phyloP scores from a whole-genome alignment of 352 stramenopile genomes.

The Pythium vanterpoolii region DNA sequence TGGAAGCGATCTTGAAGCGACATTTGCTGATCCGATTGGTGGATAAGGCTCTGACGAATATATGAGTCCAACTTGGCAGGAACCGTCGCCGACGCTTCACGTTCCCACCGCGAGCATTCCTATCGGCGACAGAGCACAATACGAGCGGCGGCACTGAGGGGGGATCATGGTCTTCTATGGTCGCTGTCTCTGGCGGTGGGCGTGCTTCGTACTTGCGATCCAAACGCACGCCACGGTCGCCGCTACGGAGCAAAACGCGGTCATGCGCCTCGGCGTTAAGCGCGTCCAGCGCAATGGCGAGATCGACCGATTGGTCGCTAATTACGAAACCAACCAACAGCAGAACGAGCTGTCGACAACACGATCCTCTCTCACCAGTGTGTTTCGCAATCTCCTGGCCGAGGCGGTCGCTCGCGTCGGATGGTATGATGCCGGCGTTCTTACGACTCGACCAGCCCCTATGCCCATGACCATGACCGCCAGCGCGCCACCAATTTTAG shows the following conservation, averaged over 20 bases:
- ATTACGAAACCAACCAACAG: background rate
- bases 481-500: background rate
- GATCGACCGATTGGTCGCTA: constrained; percentile 17
- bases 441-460: no score
- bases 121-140: background rate
- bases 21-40: background rate
- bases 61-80: background rate
- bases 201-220: background rate
- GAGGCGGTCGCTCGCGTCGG: background rate
- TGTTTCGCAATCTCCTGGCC: constrained; percentile 7
- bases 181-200: background rate
- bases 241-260: constrained; percentile 7
- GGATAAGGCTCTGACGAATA: background rate
- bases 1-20: background rate
- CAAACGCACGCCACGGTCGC: background rate
- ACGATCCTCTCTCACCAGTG: background rate
- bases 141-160: no score
- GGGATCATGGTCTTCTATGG: background rate
- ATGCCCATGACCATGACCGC: background rate
- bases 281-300: constrained; percentile 5
- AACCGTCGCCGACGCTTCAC: background rate
- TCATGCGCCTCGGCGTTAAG: constrained; percentile 47
- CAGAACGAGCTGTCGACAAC: constrained; percentile 1
- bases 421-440: background rate
- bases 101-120: background rate